phyloP scores from a whole-genome alignment of 2,329 filamentous ascomycete genomes.

The Neonectria sp. region DNA sequence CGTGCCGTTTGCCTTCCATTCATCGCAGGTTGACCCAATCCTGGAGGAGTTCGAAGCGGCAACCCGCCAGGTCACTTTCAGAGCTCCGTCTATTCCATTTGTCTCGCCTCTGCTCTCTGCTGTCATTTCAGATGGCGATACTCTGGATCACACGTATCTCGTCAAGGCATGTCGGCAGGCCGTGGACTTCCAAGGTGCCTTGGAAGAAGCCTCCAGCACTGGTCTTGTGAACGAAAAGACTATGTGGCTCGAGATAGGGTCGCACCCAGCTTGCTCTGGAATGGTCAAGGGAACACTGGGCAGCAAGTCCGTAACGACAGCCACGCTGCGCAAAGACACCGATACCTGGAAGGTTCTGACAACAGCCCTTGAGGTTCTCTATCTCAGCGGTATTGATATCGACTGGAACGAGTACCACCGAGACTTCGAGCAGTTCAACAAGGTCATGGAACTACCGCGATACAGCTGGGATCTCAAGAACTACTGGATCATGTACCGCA shows the following conservation, averaged over 20 bases:
- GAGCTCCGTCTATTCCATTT: constrained; percentile 65
- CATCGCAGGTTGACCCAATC: constrained; percentile 68
- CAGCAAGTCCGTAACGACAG: constrained; percentile 64
- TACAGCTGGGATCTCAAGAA: constrained; percentile 83
- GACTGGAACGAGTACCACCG: constrained; percentile 79
- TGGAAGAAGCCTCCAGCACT: constrained; percentile 65
- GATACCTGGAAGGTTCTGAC: constrained; percentile 76
- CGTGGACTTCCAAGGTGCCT: constrained; percentile 75
- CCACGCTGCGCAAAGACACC: constrained; percentile 76
- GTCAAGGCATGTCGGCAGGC: constrained; percentile 73
- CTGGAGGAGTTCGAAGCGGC: constrained; percentile 70
- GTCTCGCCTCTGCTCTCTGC: constrained; percentile 76
- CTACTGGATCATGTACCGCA: constrained; percentile 76
- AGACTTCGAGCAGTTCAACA: constrained; percentile 57
- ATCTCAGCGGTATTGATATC: constrained; percentile 73
- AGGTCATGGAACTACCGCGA: constrained; percentile 74
- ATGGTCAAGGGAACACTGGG: constrained; percentile 76
- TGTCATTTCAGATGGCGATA: constrained; percentile 63
- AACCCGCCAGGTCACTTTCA: constrained; percentile 56
- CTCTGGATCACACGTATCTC: constrained; percentile 72
- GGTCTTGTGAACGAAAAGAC: constrained; percentile 69
- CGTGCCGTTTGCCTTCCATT: constrained; percentile 70
- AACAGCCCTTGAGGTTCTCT: constrained; percentile 69
- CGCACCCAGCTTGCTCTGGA: constrained; percentile 74
- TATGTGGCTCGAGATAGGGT: constrained; percentile 78